A percentile compares a stretch with the other conserved stretches of the same genome.
Evolutionary conservation across 1,284 basidiomycete genomes (phyloP).

Genomic region (Ganoderma sinense): DNA sequence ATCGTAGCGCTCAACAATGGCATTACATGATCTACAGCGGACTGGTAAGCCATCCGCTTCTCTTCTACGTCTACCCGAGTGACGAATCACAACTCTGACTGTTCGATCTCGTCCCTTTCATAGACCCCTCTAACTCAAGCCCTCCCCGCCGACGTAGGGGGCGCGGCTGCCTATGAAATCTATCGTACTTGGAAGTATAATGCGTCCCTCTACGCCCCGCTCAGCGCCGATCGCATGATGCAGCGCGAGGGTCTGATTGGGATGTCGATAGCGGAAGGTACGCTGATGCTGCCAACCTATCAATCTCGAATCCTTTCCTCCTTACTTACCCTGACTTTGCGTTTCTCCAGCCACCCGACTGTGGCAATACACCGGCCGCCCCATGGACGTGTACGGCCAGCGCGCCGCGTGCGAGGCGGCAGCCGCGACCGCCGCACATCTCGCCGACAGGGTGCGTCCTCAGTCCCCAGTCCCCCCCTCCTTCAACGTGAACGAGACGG

Average conservation of each 20-base stretch:
- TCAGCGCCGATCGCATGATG: slow-evolving; percentile 58
- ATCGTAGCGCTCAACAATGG: slow-evolving; percentile 63
- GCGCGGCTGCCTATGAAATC: slow-evolving; percentile 75
- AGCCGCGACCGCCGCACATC: slow-evolving; percentile 20
- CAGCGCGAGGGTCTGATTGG: slow-evolving; percentile 68
- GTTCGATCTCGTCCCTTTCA: neutral
- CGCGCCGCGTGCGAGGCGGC: slow-evolving; percentile 31
- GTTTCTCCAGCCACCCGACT: slow-evolving; percentile 20
- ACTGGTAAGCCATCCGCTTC: slow-evolving; percentile 45
- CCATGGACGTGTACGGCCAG: slow-evolving; percentile 27
- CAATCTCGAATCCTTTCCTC: neutral
- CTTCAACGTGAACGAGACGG: neutral
- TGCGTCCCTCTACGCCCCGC: slow-evolving; percentile 59
- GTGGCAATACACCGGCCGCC: slow-evolving; percentile 30
- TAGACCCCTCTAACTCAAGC: slow-evolving; percentile 50
- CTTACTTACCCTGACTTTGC: neutral
- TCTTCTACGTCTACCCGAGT: too few relatives aligned
- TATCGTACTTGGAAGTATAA: slow-evolving; percentile 65
- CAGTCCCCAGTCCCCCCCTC: too few relatives aligned
- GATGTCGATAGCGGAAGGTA: slow-evolving; percentile 70
- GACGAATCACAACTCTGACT: too few relatives aligned
- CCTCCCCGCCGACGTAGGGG: slow-evolving; percentile 61
- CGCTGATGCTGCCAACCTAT: neutral
- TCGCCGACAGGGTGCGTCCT: slow-evolving; percentile 22
- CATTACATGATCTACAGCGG: slow-evolving; percentile 68